Conservation (phyloP, 768 basidiomycete species). For the Trametes meyenii region DNA sequence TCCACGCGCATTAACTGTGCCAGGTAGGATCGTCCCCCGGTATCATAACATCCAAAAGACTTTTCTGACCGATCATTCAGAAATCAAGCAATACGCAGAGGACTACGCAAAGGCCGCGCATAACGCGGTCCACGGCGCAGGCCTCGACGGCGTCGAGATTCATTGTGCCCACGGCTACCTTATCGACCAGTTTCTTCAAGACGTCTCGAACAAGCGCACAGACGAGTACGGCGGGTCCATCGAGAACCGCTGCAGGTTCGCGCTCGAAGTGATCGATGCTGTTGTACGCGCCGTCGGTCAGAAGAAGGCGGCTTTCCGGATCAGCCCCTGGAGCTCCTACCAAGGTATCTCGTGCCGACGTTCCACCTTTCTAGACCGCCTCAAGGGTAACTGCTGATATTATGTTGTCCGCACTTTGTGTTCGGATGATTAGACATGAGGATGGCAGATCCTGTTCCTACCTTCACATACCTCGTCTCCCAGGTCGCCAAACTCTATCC, state of each 20-base stretch:
- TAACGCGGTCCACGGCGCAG: conserved; percentile 33
- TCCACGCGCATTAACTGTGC: conserved; percentile 30
- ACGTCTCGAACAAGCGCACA: conserved; percentile 42
- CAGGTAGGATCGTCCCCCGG: conserved; percentile 5
- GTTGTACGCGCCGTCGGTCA: conserved; percentile 43
- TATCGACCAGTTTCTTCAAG: conserved; percentile 44
- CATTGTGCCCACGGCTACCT: conserved; percentile 33
- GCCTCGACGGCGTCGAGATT: conserved; percentile 30
- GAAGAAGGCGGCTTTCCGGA: conserved; percentile 43
- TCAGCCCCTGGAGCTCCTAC: conserved; percentile 35
- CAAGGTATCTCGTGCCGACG: conserved; percentile 30
- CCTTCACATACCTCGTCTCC: conserved; percentile 44
- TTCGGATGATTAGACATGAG: conserved; percentile 41
- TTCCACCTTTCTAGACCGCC: too few relatives aligned
- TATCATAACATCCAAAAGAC: not conserved
- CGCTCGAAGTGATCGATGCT: conserved; percentile 43
- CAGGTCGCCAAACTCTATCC: conserved; percentile 1
- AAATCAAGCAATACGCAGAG: conserved; percentile 43
- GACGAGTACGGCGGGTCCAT: conserved; percentile 51
- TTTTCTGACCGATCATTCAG: conserved; percentile 31
- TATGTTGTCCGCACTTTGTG: not conserved
- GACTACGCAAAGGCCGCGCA: conserved; percentile 28
- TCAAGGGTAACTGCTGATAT: too few relatives aligned
- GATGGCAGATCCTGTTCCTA: conserved; percentile 55
- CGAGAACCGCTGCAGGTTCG: conserved; percentile 48